phyloP scores from a whole-genome alignment of 176 grass and related monocot species.

The Oryza nivara region DNA sequence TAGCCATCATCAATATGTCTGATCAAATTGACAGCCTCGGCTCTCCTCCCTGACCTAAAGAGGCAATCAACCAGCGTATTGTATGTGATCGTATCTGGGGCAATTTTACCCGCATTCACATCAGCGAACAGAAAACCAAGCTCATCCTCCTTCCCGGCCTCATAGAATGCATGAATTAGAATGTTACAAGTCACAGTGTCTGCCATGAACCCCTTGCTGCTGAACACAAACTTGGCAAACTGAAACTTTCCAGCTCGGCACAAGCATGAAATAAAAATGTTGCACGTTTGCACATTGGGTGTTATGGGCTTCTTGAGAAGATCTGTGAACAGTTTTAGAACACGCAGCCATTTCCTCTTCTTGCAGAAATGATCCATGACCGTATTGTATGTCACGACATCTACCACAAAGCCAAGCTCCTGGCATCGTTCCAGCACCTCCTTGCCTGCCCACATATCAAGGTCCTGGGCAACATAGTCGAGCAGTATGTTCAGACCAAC shows the following conservation, averaged over 20 bases:
- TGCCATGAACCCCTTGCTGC: slow-evolving; percentile 69
- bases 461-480: slow-evolving; percentile 51
- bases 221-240: slow-evolving; percentile 62
- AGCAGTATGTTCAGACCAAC: slow-evolving; percentile 85
- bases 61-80: slow-evolving; percentile 72
- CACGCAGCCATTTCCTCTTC: slow-evolving; percentile 58
- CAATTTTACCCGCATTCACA: slow-evolving; percentile 56
- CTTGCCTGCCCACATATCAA: slow-evolving; percentile 64
- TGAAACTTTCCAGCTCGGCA: slow-evolving; percentile 75
- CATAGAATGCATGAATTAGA: slow-evolving; percentile 73
- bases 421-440: slow-evolving; percentile 63
- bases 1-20: slow-evolving; percentile 63
- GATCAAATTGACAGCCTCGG: slow-evolving; percentile 66
- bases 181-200: slow-evolving; percentile 90
- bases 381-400: slow-evolving; percentile 80
- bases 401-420: slow-evolving; percentile 79
- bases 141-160: slow-evolving; percentile 53
- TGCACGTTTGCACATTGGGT: slow-evolving; percentile 59
- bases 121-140: slow-evolving; percentile 67
- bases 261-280: slow-evolving; percentile 71
- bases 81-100: slow-evolving; percentile 61
- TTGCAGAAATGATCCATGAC: slow-evolving; percentile 83
- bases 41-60: slow-evolving; percentile 65
- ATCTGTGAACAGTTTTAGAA: slow-evolving; percentile 71
- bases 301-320: slow-evolving; percentile 80